Evolutionary conservation across 208 protist genomes (phyloP), one percentile per base, ranked within the genome.

Genomic region (Leishmania aethiopica): DNA sequence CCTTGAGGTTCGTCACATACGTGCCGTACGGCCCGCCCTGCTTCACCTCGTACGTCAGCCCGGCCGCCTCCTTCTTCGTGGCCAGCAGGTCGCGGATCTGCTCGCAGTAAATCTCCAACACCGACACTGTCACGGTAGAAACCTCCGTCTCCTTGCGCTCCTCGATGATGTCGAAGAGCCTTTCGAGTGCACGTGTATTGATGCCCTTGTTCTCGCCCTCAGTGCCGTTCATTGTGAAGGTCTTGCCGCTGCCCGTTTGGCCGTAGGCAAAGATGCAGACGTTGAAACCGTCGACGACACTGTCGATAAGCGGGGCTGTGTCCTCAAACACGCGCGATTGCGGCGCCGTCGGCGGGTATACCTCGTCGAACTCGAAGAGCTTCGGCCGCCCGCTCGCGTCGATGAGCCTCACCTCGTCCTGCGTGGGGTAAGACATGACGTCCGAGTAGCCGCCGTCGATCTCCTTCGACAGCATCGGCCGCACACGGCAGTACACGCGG

Each of bases 191-290:
- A 66, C 96, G 93, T 10, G 89, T 88, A 87, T 98, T 98, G 88
- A 98, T 97, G 60, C 96, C 96, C 82, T 94, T 95, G 57, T 81
- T 67, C 51, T 97, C 92, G 35, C 86, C 90, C 28, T 92, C 87
- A 15, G 84, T 86, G n/a, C 96, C 96, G 69, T 89, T 88, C 96
- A 98, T 98, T 49, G 96, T 98, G 79, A 87, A 96, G 37, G 94
- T 97, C 79, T 98, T 98, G 37, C 96, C 96, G 82, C 90, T 96
- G 57, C 96, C 96, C 15, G 96, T 98, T 82, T 98, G 95, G 64
- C 96, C 96, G 87, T 98, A 98, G 35, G 96, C 96, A 89, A 98
- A 98, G 70, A 98, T 97, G 86, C 94, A 98, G 57, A 98, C 96
- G 86, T 98, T 98, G 89, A 96, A 98, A 72, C 96, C 96, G 78